Conservation (phyloP, 2,329 filamentous ascomycete genomes). For the Colletotrichum australisinense region DNA sequence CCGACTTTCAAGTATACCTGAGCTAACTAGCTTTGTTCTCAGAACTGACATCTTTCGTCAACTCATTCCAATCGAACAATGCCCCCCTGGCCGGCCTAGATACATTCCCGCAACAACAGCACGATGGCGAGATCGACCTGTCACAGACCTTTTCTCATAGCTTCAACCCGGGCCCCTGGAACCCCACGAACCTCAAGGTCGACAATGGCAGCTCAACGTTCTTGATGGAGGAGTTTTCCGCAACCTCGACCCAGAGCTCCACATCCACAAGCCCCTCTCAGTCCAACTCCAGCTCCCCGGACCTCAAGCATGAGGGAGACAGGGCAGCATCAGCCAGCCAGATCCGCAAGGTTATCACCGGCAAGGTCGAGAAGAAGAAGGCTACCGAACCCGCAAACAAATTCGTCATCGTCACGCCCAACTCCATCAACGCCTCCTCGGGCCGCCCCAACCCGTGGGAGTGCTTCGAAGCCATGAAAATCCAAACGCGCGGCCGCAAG, state of each 20-base stretch:
- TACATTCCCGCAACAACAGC: slow-evolving; percentile 36
- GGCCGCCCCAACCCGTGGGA: slow-evolving; percentile 64
- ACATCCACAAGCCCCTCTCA: slow-evolving; percentile 42
- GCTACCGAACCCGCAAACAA: slow-evolving; percentile 45
- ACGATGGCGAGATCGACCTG: slow-evolving; percentile 48
- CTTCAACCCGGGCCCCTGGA: slow-evolving; percentile 53
- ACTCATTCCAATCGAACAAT: slow-evolving; percentile 44
- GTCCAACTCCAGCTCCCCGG: slow-evolving; percentile 40
- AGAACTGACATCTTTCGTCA: slow-evolving; percentile 42
- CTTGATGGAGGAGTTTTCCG: slow-evolving; percentile 51
- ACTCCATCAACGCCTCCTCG: slow-evolving; percentile 62
- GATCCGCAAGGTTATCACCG: slow-evolving; percentile 55
- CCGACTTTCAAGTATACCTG: not conserved
- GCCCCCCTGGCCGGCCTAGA: slow-evolving; percentile 40
- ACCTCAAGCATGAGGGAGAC: slow-evolving; percentile 42
- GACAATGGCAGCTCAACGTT: slow-evolving; percentile 46
- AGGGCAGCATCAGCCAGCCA: slow-evolving; percentile 45
- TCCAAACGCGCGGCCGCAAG: slow-evolving; percentile 66
- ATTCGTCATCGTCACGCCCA: slow-evolving; percentile 67
- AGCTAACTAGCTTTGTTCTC: not conserved
- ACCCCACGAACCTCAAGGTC: slow-evolving; percentile 48
- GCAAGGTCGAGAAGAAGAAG: slow-evolving; percentile 60
- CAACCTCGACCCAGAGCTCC: slow-evolving; percentile 45
- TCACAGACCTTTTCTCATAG: slow-evolving; percentile 46
- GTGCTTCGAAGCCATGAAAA: slow-evolving; percentile 64